phyloP scores from a whole-genome alignment of 108 stramenopile species.

The Cyclotella sp. region DNA sequence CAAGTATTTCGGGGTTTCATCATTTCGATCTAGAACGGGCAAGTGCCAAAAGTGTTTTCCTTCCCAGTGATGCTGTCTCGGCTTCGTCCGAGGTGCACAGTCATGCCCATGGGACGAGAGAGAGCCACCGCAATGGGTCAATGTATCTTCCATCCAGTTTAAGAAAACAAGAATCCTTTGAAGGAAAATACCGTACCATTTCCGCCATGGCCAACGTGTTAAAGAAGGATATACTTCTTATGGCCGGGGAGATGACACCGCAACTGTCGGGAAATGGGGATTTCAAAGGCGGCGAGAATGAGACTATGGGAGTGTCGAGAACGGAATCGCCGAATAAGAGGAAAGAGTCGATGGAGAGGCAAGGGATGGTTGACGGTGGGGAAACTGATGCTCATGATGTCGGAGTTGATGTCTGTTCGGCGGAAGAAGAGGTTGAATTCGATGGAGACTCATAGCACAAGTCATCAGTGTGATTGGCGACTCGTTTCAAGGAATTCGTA shows the following conservation, averaged over 20 bases:
- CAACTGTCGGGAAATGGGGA: background rate
- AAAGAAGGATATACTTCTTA: conserved; percentile 1
- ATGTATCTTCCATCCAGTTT: background rate
- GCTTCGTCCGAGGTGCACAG: background rate
- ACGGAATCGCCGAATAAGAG: background rate
- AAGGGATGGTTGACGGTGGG: background rate
- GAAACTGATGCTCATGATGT: background rate
- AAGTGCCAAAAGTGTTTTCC: background rate
- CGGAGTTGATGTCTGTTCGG: background rate
- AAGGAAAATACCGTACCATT: conserved; percentile 4
- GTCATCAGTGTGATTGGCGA: no score
- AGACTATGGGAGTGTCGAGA: background rate
- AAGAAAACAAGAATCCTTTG: conserved; percentile 13
- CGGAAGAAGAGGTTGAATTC: background rate
- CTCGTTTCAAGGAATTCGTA: no score
- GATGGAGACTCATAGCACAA: no score
- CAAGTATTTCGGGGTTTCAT: background rate
- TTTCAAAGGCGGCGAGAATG: no score
- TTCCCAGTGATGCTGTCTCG: background rate
- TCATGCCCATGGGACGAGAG: background rate
- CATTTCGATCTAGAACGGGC: background rate
- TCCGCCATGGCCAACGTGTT: conserved; percentile 6
- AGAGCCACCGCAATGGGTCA: no score
- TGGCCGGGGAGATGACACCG: background rate
- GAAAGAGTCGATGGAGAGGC: background rate